A percentile compares a stretch with the other conserved stretches of the same genome.
Conservation (phyloP, 2,329 filamentous ascomycete species). For the Dactylellina haptotyla region DNA sequence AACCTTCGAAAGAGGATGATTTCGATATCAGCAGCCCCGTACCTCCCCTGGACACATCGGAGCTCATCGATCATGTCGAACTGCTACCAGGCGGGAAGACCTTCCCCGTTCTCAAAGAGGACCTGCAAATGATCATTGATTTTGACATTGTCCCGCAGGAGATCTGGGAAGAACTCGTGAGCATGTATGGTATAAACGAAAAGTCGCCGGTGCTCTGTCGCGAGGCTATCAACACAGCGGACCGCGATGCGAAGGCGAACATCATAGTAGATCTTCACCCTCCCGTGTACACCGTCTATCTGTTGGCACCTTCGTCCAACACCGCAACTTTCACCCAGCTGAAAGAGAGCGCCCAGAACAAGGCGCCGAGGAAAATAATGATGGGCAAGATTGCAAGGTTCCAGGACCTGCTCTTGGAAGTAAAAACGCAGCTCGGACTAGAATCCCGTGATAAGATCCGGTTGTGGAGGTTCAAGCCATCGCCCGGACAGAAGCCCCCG, state of each 20-base stretch:
- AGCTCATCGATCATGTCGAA: conserved; percentile 34
- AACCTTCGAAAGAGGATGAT: conserved; percentile 61
- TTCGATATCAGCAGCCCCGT: conserved; percentile 81
- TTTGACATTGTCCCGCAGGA: conserved; percentile 80
- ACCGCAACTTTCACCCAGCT: conserved; percentile 69
- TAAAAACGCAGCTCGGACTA: conserved; percentile 76
- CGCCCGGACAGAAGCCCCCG: conserved; percentile 62
- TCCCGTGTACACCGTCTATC: conserved; percentile 84
- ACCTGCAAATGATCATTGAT: conserved; percentile 68
- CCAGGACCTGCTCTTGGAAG: conserved; percentile 77
- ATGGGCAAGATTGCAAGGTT: conserved; percentile 76
- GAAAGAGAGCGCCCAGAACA: conserved; percentile 70
- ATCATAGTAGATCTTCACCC: conserved; percentile 85
- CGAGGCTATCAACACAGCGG: conserved; percentile 78
- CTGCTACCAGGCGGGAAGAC: conserved; percentile 31
- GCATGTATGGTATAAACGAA: conserved; percentile 81
- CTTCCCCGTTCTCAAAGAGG: conserved; percentile 40
- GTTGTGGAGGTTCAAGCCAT: conserved; percentile 72
- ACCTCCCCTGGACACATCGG: conserved; percentile 59
- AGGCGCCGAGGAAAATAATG: conserved; percentile 73
- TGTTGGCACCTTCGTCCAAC: conserved; percentile 69
- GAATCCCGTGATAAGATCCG: conserved; percentile 77
- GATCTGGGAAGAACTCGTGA: conserved; percentile 82
- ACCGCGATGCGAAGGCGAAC: conserved; percentile 68
- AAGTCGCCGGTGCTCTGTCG: conserved; percentile 78